Evolutionary conservation across 352 stramenopile species (phyloP), one percentile per base, ranked within the genome.

Genomic region (Globisporangium megalacanthum): DNA sequence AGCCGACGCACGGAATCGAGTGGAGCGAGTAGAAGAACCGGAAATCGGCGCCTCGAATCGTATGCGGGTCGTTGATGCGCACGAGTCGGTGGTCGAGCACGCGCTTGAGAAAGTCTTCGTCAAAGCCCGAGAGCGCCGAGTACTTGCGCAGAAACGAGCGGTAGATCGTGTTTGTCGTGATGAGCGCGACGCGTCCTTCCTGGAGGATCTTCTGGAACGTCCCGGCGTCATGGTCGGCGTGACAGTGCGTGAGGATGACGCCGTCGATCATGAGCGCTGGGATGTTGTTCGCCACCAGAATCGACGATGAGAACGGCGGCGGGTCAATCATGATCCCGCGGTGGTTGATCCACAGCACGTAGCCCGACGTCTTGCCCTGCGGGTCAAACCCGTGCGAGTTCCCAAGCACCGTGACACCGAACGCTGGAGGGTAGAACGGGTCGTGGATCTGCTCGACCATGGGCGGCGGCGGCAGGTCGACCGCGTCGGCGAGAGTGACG

Each of bases 331-430:
- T 98, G 51, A 98, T 94, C 31, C 95, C 95, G 48, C 94, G 70
- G 39, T 96, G 89, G 65, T 98, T 98, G 53, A 98, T 97, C 95
- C 95, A 98, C 6, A 98, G 73, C 39, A 98, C 95, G 69, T 98
- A 98, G 15, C 95, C 95, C 13, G 89, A 97, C 11, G 94, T 97
- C 54, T 84, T 88, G 50, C 95, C 95, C 55, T 87, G 94, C 46
- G 93, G 91, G 33, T 98, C 95, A 61, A 98, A 98, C 11, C 95
- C 94, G 56, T 98, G 94, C 11, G 92, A 98, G 74, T 94, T 98
- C 7, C 95, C 94, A 1, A 98, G 75, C 22, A 98, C 94, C 3
- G 95, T 98, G 10, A 98, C 89, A 0, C 95, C 95, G 69, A 98
- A 98, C 15, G 89, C 90, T 13, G 95, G 95, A 29, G 95, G 93